These are phyloP conservation scores for Agrocybe pediades DNA, from an alignment of 768 basidiomycete species.

Conservation along the genomic window DNA sequence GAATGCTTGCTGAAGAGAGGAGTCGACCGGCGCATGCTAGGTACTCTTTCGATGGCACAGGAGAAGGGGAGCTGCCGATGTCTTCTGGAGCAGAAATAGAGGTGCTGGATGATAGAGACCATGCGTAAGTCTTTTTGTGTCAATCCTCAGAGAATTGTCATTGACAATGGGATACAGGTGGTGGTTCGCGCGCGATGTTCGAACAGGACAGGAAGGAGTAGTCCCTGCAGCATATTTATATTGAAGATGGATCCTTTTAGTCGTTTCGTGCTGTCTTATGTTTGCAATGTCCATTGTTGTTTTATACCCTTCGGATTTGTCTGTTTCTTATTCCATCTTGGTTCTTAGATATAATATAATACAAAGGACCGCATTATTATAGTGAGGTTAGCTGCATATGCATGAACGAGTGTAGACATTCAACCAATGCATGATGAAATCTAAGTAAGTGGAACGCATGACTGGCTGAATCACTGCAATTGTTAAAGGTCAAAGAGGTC, in stretches of 20 bases:
- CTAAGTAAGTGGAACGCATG: background rate
- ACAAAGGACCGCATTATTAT: constrained; percentile 14
- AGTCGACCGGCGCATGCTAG: constrained; percentile 79
- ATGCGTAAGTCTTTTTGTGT: constrained; percentile 56
- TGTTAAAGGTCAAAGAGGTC: background rate
- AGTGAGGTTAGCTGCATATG: background rate
- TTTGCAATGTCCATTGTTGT: constrained; percentile 26
- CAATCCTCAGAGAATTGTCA: background rate
- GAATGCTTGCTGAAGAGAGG: constrained; percentile 62
- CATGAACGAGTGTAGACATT: background rate
- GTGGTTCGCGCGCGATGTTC: constrained; percentile 90
- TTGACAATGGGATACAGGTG: constrained; percentile 54
- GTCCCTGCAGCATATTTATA: constrained; percentile 92
- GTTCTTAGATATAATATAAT: constrained; percentile 13
- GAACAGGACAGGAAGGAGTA: constrained; percentile 83
- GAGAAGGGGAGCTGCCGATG: constrained; percentile 77
- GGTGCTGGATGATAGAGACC: constrained; percentile 78
- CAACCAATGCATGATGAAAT: background rate
- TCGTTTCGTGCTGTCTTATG: constrained; percentile 37
- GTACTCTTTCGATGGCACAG: constrained; percentile 79
- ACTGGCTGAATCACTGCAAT: constrained; percentile 8
- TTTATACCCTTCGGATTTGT: constrained; percentile 22
- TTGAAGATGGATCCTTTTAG: constrained; percentile 45
- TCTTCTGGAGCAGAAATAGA: constrained; percentile 71
- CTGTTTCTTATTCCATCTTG: constrained; percentile 11